A percentile compares a stretch with the other conserved stretches of the same genome.
Conservation (phyloP, 441 rosid genomes). For the Jatropha podagrica region DNA sequence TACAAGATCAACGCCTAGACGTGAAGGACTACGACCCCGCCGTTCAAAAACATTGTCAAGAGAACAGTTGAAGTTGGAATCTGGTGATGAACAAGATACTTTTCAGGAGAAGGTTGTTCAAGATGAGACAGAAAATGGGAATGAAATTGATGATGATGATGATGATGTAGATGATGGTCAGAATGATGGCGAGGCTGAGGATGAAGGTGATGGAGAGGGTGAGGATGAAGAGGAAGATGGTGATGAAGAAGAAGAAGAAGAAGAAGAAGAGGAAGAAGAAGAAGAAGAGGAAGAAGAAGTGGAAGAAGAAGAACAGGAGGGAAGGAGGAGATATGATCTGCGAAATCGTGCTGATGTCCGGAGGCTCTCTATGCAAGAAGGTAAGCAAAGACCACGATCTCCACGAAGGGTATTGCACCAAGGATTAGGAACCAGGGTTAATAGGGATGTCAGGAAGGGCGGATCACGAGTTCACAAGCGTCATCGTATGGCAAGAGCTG, state of each 20-base stretch:
- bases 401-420: constrained; percentile 96
- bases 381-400: constrained; percentile 82
- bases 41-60: constrained; percentile 59
- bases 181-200: constrained; percentile 53
- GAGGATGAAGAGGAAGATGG: constrained; percentile 55
- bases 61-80: constrained; percentile 52
- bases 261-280: constrained; percentile 38
- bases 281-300: constrained; percentile 73
- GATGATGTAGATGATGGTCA: constrained; percentile 49
- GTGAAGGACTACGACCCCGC: constrained; percentile 98
- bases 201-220: constrained; percentile 54
- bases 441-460: constrained; percentile 88
- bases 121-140: constrained; percentile 89
- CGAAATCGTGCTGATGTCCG: constrained; percentile 95
- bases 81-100: constrained; percentile 67
- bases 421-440: constrained; percentile 89
- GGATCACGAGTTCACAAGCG: constrained; percentile 96
- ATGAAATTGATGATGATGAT: constrained; percentile 70
- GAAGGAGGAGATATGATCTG: constrained; percentile 95
- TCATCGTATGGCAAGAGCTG: constrained; percentile 76
- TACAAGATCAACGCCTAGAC: constrained; percentile 69
- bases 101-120: constrained; percentile 75
- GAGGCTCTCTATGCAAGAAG: constrained; percentile 73
- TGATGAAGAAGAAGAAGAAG: constrained; percentile 33
- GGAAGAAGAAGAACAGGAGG: constrained; percentile 90